phyloP scores from a whole-genome alignment of 305 asterid species.

The Fraxinus xanthoxyloides region DNA sequence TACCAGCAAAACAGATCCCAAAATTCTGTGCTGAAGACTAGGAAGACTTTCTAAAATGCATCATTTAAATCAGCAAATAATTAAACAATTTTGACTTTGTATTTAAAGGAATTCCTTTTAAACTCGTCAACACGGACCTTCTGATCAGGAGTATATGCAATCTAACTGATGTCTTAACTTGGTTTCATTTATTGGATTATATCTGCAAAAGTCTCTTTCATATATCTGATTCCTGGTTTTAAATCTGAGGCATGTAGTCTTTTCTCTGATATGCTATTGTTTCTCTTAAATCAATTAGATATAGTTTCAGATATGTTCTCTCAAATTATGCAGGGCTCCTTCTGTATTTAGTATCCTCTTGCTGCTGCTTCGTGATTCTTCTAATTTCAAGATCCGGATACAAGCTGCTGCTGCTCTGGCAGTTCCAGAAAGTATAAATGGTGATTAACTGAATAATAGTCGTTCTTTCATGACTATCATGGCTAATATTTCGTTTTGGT shows the following conservation, averaged over 20 bases:
- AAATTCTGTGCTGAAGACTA: not conserved
- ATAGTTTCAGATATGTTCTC: slow-evolving; percentile 17
- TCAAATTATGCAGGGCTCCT: slow-evolving; percentile 67
- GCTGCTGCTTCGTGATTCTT: slow-evolving; percentile 83
- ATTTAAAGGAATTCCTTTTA: not conserved
- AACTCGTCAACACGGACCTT: not conserved
- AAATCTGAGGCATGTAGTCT: slow-evolving; percentile 2
- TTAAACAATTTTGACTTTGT: not conserved
- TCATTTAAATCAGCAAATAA: not conserved
- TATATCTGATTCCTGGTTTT: not conserved
- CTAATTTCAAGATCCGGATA: slow-evolving; percentile 91
- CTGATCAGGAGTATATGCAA: not conserved
- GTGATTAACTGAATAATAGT: slow-evolving; percentile 45
- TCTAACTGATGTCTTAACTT: not conserved
- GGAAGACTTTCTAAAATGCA: not conserved
- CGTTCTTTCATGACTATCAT: slow-evolving; percentile 12
- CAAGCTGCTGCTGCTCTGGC: slow-evolving; percentile 99
- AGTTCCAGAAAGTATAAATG: slow-evolving; percentile 75
- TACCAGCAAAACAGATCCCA: not conserved
- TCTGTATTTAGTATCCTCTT: slow-evolving; percentile 84
- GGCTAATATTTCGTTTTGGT: not conserved
- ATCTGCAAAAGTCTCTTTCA: not conserved
- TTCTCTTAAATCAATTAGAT: not conserved
- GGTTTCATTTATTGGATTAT: not conserved
- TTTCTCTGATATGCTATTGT: slow-evolving; percentile 6